Evolutionary conservation across 257 asterid genomes (phyloP), one percentile per base, ranked within the genome.

Genomic region (Dorcoceras hygrometricum): DNA sequence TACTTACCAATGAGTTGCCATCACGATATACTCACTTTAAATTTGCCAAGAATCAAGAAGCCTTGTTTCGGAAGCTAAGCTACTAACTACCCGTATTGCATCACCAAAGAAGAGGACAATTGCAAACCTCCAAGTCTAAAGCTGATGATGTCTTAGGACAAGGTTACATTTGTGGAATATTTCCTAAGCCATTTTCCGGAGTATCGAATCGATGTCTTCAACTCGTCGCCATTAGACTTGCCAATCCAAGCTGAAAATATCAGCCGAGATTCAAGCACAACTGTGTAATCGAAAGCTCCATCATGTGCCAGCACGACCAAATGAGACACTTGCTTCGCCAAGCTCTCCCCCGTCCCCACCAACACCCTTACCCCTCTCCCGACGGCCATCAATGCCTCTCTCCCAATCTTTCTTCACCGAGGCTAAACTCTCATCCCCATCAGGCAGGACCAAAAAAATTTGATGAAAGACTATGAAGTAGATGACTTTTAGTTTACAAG

Each of bases 81-180:
- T 82, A 69, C 74, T 25, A 23, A 77, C 92, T 68, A 80, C 76
- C 86, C 92, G 4, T 81, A 74, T 76, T 82, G 77, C 85, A 90
- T 70, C 67, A 90, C 87, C 86, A 88, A 63, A 56, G 89, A 77
- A 93, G 97, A 68, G 88, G 75, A 96, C 96, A 90, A 57, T 88
- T 89, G 26, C 97, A 93, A 66, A 83, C 85, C 68, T 64, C 74
- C 70, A 90, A 78, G 29, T 95, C 94, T 77, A 86, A 82, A 18
- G 59, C 58, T 25, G 82, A 73, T 1, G 89, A 74, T 8, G 86
- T 96, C 76, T 88, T 76, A 2, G 87, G 88, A 64, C 95, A 83
- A 50, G 95, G 54, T 55, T 70, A 31, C 48, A 70, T 92, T 55
- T 81, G 87, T 60, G 97, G 96, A 73, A 93, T 88, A 93, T 71